phyloP scores from a whole-genome alignment of 2,329 filamentous ascomycete genomes.

The Epichloe typhina region DNA sequence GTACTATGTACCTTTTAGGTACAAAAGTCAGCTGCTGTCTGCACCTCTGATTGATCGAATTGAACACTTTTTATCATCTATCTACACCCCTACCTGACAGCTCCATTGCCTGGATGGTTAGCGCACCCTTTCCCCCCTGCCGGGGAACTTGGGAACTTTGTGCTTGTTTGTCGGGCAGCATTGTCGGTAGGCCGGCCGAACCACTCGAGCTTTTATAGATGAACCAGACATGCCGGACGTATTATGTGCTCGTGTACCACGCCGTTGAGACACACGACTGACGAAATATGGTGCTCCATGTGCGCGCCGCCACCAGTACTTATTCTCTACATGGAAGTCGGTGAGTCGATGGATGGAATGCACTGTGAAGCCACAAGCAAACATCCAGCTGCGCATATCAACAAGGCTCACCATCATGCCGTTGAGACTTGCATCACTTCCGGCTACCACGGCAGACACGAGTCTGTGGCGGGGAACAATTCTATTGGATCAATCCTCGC shows the following conservation, averaged over 20 bases:
- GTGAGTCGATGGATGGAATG: background rate
- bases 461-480: background rate
- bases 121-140: no score
- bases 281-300: background rate
- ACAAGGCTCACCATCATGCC: background rate
- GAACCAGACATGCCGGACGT: background rate
- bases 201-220: background rate
- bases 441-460: conserved; percentile 3
- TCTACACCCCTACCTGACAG: no score
- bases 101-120: no score
- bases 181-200: no score
- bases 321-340: background rate
- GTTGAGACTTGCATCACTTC: background rate
- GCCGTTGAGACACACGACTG: background rate
- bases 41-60: no score
- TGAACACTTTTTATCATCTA: no score
- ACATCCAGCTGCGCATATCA: background rate
- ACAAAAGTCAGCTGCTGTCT: no score
- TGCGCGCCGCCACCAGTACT: no score
- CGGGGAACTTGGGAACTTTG: no score
- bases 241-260: background rate
- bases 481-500: background rate
- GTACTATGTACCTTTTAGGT: no score
- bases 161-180: no score
- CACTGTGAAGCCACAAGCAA: background rate